Conservation (phyloP, 306 rosid genomes). For the Inga laurina region DNA sequence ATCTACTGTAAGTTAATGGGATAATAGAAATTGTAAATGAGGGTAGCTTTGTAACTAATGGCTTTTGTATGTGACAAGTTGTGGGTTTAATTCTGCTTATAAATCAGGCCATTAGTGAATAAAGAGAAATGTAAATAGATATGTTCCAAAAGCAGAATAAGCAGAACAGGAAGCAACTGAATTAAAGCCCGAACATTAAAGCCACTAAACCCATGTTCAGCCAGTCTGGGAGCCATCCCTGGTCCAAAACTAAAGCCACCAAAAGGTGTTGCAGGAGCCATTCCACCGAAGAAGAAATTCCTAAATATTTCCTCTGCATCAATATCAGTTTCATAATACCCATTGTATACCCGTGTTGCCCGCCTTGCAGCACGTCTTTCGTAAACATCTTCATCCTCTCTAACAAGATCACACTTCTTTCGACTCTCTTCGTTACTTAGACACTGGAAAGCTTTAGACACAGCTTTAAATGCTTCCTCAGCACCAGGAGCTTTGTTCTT, state of each 20-base stretch:
- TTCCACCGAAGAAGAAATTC: constrained; percentile 91
- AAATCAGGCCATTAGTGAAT: no score
- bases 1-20: no score
- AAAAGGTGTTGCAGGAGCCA: constrained; percentile 73
- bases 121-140: no score
- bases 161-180: constrained; percentile 76
- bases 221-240: constrained; percentile 63
- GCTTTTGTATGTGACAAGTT: no score
- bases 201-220: constrained; percentile 67
- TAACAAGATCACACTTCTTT: constrained; percentile 69
- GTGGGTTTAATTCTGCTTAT: no score
- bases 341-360: constrained; percentile 47
- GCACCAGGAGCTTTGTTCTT: constrained; percentile 93
- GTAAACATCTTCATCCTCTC: constrained; percentile 68
- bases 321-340: constrained; percentile 75
- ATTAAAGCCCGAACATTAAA: constrained; percentile 57
- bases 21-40: no score
- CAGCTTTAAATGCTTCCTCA: constrained; percentile 87
- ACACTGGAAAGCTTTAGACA: constrained; percentile 95
- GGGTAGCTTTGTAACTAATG: no score
- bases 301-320: constrained; percentile 92
- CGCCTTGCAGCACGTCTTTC: constrained; percentile 61
- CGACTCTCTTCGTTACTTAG: constrained; percentile 68
- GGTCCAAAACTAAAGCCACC: constrained; percentile 81
- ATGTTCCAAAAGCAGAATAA: constrained; percentile 65